Evolutionary conservation across 768 basidiomycete species (phyloP).

Genomic region (Boletus rubropictus): DNA sequence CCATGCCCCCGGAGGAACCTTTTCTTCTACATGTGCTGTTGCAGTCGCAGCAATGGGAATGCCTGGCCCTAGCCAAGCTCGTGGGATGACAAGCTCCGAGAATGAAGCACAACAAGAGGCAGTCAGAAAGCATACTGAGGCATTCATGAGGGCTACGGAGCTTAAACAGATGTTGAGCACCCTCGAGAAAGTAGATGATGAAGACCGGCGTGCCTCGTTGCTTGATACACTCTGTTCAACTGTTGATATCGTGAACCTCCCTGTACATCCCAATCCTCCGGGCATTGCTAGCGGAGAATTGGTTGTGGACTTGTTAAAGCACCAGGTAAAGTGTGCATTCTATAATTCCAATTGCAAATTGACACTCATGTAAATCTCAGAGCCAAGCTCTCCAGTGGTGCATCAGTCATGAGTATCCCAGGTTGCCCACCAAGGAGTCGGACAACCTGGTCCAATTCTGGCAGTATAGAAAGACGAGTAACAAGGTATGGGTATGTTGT

Average conservation of each 20-base stretch:
- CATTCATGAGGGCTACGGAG: slow-evolving; percentile 56
- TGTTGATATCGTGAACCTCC: slow-evolving; percentile 68
- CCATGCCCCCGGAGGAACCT: slow-evolving; percentile 13
- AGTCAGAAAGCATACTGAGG: slow-evolving; percentile 34
- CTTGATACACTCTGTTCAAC: slow-evolving; percentile 63
- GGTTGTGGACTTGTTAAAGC: slow-evolving; percentile 68
- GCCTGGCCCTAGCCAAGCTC: slow-evolving; percentile 17
- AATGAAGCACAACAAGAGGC: slow-evolving; percentile 34
- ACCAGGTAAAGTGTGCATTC: slow-evolving; percentile 50
- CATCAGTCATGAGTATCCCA: slow-evolving; percentile 72
- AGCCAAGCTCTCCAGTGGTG: slow-evolving; percentile 86
- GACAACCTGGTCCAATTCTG: slow-evolving; percentile 88
- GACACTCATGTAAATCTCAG: slow-evolving; percentile 32
- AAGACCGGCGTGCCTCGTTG: slow-evolving; percentile 62
- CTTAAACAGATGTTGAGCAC: slow-evolving; percentile 57
- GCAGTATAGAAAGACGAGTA: slow-evolving; percentile 56
- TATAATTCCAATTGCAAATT: not conserved
- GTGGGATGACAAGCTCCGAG: slow-evolving; percentile 9
- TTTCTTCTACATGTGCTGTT: slow-evolving; percentile 12
- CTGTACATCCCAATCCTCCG: slow-evolving; percentile 67
- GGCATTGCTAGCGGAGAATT: slow-evolving; percentile 61
- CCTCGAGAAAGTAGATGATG: slow-evolving; percentile 75
- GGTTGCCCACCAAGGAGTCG: slow-evolving; percentile 54
- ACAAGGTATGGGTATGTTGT: slow-evolving; percentile 50
- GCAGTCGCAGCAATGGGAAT: slow-evolving; percentile 16